A percentile compares a stretch with the other conserved stretches of the same genome.
Evolutionary conservation across 2,329 filamentous ascomycete genomes (phyloP).

Genomic region (Coniella lustricola): DNA sequence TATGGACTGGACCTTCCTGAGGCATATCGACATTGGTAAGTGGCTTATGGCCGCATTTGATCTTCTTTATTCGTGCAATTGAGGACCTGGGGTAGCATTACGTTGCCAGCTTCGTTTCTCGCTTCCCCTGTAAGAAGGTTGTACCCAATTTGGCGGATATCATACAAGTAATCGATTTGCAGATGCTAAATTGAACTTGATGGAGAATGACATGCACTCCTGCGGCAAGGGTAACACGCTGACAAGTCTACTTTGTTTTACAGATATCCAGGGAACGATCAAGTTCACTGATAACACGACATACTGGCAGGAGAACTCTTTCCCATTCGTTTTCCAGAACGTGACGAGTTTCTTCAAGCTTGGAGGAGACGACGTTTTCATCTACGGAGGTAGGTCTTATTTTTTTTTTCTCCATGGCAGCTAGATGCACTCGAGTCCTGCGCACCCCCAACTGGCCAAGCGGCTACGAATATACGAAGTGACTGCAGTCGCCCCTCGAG

Average conservation of each 20-base stretch:
- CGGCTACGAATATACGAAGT: too few relatives aligned
- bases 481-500: too few relatives aligned
- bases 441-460: background rate
- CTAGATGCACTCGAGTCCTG: background rate
- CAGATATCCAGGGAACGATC: slow-evolving; percentile 30
- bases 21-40: slow-evolving; percentile 52
- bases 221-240: too few relatives aligned
- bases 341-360: slow-evolving; percentile 60
- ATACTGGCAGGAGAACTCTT: slow-evolving; percentile 59
- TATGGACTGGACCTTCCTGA: slow-evolving; percentile 54
- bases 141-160: too few relatives aligned
- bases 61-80: too few relatives aligned
- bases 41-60: background rate
- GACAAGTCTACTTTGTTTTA: slow-evolving; percentile 4
- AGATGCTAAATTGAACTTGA: too few relatives aligned
- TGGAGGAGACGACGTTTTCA: slow-evolving; percentile 58
- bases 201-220: too few relatives aligned
- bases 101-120: too few relatives aligned
- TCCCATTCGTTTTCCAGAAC: slow-evolving; percentile 58
- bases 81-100: too few relatives aligned
- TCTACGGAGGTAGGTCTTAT: slow-evolving; percentile 46
- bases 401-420: background rate
- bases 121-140: too few relatives aligned
- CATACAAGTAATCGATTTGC: too few relatives aligned
- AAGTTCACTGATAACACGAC: slow-evolving; percentile 58